These are phyloP conservation scores for Colletotrichum tropicale DNA, from an alignment of 2,329 filamentous ascomycete genomes.

Conservation along the genomic window DNA sequence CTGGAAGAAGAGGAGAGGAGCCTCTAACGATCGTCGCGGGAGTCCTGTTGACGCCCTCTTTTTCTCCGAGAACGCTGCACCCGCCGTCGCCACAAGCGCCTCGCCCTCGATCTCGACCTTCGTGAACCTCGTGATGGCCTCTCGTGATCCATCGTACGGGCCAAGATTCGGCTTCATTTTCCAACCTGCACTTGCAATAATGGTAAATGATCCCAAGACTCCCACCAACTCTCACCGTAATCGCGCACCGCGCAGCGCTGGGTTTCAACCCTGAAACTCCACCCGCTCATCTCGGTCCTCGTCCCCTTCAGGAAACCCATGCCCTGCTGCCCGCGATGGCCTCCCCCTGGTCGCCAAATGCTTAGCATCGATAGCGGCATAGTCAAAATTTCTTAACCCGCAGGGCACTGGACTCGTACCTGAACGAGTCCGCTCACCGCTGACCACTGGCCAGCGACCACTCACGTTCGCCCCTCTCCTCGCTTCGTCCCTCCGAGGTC, in stretches of 20 bases:
- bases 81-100: background rate
- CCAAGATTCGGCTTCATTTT: background rate
- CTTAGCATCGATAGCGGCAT: slow-evolving; percentile 1
- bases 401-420: background rate
- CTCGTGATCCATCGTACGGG: background rate
- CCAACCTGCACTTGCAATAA: rapidly evolving
- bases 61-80: background rate
- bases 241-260: background rate
- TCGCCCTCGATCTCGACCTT: background rate
- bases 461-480: background rate
- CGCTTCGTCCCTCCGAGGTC: background rate
- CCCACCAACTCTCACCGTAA: background rate
- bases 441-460: background rate
- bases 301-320: background rate
- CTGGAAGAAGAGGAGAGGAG: background rate
- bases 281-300: slow-evolving; percentile 15
- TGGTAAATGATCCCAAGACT: background rate
- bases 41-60: background rate
- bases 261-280: slow-evolving; percentile 21
- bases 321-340: background rate
- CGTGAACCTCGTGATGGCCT: too few species aligned
- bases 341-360: background rate
- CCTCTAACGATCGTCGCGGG: background rate
- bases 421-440: background rate
- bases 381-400: background rate